Evolutionary conservation across 1,284 basidiomycete species (phyloP).

Genomic region (Cutaneotrichosporon mucoides): DNA sequence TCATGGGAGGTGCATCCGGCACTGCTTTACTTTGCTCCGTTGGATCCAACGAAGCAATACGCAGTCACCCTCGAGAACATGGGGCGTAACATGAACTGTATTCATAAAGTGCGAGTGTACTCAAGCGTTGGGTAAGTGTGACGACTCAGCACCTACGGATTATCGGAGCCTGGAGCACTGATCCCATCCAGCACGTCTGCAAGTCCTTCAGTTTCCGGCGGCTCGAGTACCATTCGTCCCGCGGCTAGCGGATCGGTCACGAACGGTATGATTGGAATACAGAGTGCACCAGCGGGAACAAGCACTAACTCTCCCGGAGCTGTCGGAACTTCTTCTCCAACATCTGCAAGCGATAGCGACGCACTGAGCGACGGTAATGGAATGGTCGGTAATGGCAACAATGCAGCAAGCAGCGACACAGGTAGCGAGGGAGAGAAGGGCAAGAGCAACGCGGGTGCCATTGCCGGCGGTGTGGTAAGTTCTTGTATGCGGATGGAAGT

Average conservation of each 20-base stretch:
- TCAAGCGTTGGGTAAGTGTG: not conserved
- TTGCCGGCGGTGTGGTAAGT: not conserved
- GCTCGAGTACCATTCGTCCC: not conserved
- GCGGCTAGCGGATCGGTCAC: not conserved
- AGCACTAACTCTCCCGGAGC: not conserved
- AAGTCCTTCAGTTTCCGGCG: not conserved
- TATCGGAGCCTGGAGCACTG: not conserved
- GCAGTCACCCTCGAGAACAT: not conserved
- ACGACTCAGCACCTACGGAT: not conserved
- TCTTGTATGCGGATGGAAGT: too few species aligned
- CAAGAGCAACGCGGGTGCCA: not conserved
- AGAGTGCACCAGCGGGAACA: not conserved
- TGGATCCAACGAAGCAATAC: not conserved
- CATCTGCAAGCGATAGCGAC: not conserved
- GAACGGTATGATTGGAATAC: not conserved
- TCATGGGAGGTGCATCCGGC: not conserved
- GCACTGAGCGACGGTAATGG: not conserved
- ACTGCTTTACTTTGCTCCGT: not conserved
- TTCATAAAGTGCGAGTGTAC: not conserved
- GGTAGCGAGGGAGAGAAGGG: not conserved
- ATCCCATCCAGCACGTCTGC: not conserved
- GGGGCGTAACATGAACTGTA: not conserved
- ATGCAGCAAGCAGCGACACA: not conserved
- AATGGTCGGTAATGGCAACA: too few species aligned
- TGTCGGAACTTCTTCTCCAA: not conserved